Base-by-base conservation (phyloP, 2,329 filamentous ascomycete genomes). In the Claviceps lovelessii region DNA sequence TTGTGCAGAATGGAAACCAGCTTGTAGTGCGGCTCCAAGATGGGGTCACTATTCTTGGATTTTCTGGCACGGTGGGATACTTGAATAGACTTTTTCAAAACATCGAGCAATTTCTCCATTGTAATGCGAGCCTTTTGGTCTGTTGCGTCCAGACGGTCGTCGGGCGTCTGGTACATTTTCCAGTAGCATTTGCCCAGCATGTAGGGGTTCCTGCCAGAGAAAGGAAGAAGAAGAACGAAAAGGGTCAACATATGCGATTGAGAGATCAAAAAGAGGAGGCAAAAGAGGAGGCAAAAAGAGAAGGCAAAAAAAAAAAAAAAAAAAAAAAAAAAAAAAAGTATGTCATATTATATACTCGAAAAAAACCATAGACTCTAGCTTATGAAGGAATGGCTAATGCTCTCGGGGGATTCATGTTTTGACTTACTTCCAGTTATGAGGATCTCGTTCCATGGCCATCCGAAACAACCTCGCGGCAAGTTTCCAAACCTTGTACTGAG, bases 11-110 rank as follows among this genome's bases (percentile, higher is more conserved):
- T 74, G 2, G 87, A 86, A 41, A 93, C 79, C 23, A 95, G 84
- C 70, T 95, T 95, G 74, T 94, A 95, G 65, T 95, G 90, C 4
- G 90, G 90, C 66, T 95, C 90, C 17, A 96, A 77, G 29, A 94
- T 84, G 0, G 88, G 89, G 57, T 95, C 89, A 23, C 77, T 83
- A 64, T 76, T 73, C 15, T 78, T 72, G 5, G 77, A 77, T 58
- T 80, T 81, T 33, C 77, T 76, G 35, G 78, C 67, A 19, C 71
- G 72, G 7, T 72, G 70, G 1, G 78, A 77, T 1, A 78, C 72
- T 54, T 75, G 65, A 23, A 81, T 70, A 1, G 77, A 70, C 56
- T 72, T 73, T 59, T 80, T 76, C 3, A 82, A 70, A 0, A 75
- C 71, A 3, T 67, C 61, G n/a, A 82, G 58, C 6, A 83, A 64